Evolutionary conservation across 208 protist genomes (phyloP).

Genomic region (Angomonas desouzai): DNA sequence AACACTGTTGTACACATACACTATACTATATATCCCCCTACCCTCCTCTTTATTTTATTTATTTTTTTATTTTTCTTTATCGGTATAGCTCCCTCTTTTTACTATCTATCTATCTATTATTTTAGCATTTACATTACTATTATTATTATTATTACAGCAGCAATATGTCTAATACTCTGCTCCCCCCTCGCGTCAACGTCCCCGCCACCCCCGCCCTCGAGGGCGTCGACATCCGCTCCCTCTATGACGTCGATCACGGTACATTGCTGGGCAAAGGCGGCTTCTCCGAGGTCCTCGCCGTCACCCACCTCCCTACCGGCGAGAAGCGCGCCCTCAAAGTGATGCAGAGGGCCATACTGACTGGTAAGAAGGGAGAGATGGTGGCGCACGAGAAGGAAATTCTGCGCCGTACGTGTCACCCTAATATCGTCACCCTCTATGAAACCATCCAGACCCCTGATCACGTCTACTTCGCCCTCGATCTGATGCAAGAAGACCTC

Average conservation of each 20-base stretch:
- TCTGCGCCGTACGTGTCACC: slow-evolving; percentile 68
- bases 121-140: slow-evolving; percentile 17
- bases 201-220: slow-evolving; percentile 71
- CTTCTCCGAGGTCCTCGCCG: slow-evolving; percentile 76
- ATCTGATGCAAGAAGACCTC: slow-evolving; percentile 81
- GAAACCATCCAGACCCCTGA: slow-evolving; percentile 62
- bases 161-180: slow-evolving; percentile 7
- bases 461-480: slow-evolving; percentile 78
- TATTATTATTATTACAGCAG: slow-evolving; percentile 14
- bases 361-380: slow-evolving; percentile 77
- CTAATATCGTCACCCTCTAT: slow-evolving; percentile 79
- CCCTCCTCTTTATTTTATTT: too few relatives aligned
- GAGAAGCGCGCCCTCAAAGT: slow-evolving; percentile 76
- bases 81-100: too few relatives aligned
- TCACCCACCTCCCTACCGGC: slow-evolving; percentile 49
- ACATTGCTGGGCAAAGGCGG: slow-evolving; percentile 68
- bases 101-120: slow-evolving; percentile 15
- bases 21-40: too few relatives aligned
- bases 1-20: too few relatives aligned
- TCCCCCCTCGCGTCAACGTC: slow-evolving; percentile 44
- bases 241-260: slow-evolving; percentile 64
- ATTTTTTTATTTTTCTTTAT: too few relatives aligned
- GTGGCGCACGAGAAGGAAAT: slow-evolving; percentile 87
- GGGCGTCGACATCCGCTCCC: slow-evolving; percentile 42
- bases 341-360: slow-evolving; percentile 51